Percentiles rank a stretch among this genome's conserved stretches.
These are phyloP conservation scores for Ophiostoma sp. DNA, from an alignment of 2,329 filamentous ascomycete genomes.

Conservation along the genomic window DNA sequence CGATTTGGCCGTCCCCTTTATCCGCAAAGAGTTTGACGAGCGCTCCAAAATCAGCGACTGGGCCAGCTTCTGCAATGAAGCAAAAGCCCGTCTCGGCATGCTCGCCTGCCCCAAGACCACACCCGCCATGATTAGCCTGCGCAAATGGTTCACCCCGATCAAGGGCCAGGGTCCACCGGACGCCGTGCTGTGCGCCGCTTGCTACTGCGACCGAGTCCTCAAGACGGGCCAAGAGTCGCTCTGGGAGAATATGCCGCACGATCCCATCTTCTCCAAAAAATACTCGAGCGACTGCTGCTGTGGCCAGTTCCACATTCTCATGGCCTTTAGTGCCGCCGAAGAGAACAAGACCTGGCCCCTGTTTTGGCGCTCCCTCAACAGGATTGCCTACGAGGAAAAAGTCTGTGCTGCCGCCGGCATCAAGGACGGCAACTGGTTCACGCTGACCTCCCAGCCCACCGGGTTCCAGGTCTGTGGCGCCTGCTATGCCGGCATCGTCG, in stretches of 20 bases:
- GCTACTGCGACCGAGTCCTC: slow-evolving; percentile 41
- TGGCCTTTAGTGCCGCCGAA: slow-evolving; percentile 37
- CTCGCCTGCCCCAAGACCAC: slow-evolving; percentile 14
- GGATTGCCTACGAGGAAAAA: slow-evolving; percentile 34
- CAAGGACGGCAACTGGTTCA: slow-evolving; percentile 39
- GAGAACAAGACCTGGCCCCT: slow-evolving; percentile 36
- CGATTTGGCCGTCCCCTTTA: slow-evolving; percentile 37
- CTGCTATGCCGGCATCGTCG: slow-evolving; percentile 39
- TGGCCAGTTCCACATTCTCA: slow-evolving; percentile 36
- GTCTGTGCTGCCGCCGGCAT: slow-evolving; percentile 38
- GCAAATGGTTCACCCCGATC: slow-evolving; percentile 40
- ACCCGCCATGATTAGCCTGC: not conserved
- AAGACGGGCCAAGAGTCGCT: slow-evolving; percentile 32
- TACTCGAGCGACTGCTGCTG: slow-evolving; percentile 28
- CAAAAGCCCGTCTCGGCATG: slow-evolving; percentile 30
- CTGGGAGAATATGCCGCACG: slow-evolving; percentile 28
- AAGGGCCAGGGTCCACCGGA: slow-evolving; percentile 31
- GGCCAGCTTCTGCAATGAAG: slow-evolving; percentile 38
- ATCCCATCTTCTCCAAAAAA: slow-evolving; percentile 31
- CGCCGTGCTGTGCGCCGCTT: slow-evolving; percentile 41
- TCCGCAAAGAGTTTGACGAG: slow-evolving; percentile 37
- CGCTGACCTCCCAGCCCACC: slow-evolving; percentile 36
- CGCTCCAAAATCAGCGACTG: slow-evolving; percentile 36
- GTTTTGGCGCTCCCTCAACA: slow-evolving; percentile 40
- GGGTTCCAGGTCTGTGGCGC: slow-evolving; percentile 41